These are phyloP conservation scores for Nymphaea colorata DNA, from an alignment of 164 flowering plant species.

Conservation along the genomic window DNA sequence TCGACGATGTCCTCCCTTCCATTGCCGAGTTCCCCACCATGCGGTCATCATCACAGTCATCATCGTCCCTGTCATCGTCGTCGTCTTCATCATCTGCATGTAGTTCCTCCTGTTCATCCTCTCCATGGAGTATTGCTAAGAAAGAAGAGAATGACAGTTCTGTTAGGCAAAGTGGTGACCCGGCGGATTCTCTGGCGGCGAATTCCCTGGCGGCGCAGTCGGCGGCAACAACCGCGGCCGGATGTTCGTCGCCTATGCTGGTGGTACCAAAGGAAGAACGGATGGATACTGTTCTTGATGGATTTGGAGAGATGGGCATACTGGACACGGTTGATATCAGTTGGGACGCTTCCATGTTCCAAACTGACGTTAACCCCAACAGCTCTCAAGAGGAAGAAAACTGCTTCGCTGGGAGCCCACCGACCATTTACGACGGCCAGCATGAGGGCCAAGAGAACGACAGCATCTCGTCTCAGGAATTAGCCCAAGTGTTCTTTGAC, in stretches of 20 bases:
- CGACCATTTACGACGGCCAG: neutral
- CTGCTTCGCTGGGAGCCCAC: neutral
- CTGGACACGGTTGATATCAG: slow-evolving; percentile 36
- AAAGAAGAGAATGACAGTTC: neutral
- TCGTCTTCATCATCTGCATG: slow-evolving; percentile 49
- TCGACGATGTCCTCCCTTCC: slow-evolving; percentile 51
- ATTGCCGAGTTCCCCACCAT: slow-evolving; percentile 74
- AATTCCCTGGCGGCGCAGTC: slow-evolving; percentile 3
- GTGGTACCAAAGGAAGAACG: no score
- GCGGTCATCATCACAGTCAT: slow-evolving; percentile 17
- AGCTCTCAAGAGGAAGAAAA: neutral
- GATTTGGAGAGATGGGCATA: slow-evolving; percentile 65
- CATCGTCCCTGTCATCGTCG: slow-evolving; percentile 43
- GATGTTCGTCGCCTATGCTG: slow-evolving; percentile 30
- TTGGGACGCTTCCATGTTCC: slow-evolving; percentile 45
- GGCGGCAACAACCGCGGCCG: slow-evolving; percentile 15
- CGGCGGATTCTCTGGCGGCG: no score
- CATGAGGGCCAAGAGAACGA: neutral
- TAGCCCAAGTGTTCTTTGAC: slow-evolving; percentile 54
- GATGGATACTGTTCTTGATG: slow-evolving; percentile 38
- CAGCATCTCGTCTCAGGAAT: slow-evolving; percentile 22
- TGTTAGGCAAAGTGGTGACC: neutral
- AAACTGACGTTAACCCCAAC: slow-evolving; percentile 14
- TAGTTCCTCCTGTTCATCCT: slow-evolving; percentile 16
- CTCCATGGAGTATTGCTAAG: slow-evolving; percentile 8